Percentiles rank a stretch among this genome's conserved stretches.
Conservation (phyloP, 78 protist genomes). For the Cavenderia fasciculata region DNA sequence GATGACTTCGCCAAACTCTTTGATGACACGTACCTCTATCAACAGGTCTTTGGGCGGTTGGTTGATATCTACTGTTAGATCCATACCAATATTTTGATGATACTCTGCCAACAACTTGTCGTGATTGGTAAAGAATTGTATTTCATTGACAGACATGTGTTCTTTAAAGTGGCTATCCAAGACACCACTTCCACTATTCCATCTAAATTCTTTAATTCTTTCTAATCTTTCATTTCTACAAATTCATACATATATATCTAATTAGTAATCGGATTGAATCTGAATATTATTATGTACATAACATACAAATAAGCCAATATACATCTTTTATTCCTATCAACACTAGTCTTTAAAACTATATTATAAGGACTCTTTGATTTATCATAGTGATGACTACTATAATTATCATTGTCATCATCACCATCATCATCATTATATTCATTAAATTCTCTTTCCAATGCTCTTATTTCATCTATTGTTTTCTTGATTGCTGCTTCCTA, state of each 20-base stretch:
- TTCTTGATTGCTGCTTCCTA: conserved; percentile 18
- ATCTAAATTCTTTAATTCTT: conserved; percentile 66
- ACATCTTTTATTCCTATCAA: conserved; percentile 38
- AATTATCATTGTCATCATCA: no score
- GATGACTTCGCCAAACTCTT: conserved; percentile 71
- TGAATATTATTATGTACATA: not conserved
- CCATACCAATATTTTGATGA: conserved; percentile 32
- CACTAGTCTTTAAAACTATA: conserved; percentile 7
- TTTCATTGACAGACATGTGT: conserved; percentile 32
- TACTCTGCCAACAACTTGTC: conserved; percentile 42
- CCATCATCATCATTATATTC: not conserved
- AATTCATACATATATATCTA: not conserved
- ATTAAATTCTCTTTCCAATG: conserved; percentile 6
- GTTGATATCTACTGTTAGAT: conserved; percentile 19
- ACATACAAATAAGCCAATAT: conserved; percentile 63
- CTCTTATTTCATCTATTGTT: conserved; percentile 47
- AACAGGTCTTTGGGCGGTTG: conserved; percentile 74
- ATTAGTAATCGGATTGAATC: not conserved
- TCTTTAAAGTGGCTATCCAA: conserved; percentile 23
- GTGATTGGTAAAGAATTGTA: conserved; percentile 30
- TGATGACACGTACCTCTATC: conserved; percentile 61
- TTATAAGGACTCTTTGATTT: conserved; percentile 3
- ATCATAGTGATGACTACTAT: not conserved
- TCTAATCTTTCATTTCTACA: conserved; percentile 55
- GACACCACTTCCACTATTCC: conserved; percentile 55